A percentile compares a stretch with the other conserved stretches of the same genome.
Evolutionary conservation across 2,329 filamentous ascomycete species (phyloP).

Genomic region (Fusarium sp.): DNA sequence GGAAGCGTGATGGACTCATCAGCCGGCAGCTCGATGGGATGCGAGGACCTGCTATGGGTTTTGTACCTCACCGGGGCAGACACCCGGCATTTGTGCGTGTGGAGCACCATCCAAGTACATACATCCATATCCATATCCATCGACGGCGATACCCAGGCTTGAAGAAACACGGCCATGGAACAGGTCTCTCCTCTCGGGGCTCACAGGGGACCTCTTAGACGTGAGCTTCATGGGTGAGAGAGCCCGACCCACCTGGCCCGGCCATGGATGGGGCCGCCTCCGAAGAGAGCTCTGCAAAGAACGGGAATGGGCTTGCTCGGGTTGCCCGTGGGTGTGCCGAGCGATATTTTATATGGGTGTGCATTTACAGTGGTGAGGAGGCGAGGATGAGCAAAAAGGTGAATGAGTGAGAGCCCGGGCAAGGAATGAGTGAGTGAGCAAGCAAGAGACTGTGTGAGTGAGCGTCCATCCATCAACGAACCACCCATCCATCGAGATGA

Average conservation of each 20-base stretch:
- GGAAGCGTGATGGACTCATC: conserved; percentile 33
- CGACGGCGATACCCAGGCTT: conserved; percentile 37
- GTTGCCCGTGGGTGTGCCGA: conserved; percentile 27
- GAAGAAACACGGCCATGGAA: conserved; percentile 36
- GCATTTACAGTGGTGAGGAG: conserved; percentile 15
- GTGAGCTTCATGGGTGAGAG: conserved; percentile 32
- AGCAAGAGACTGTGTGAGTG: conserved; percentile 19
- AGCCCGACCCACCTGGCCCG: conserved; percentile 34
- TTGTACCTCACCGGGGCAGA: conserved; percentile 44
- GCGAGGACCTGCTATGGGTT: conserved; percentile 44
- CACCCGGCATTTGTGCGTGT: conserved; percentile 39
- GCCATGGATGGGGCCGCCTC: conserved; percentile 31
- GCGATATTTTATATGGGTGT: conserved; percentile 18
- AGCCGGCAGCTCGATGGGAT: conserved; percentile 26
- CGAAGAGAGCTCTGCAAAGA: conserved; percentile 5
- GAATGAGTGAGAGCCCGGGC: conserved; percentile 3
- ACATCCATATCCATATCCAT: conserved; percentile 4
- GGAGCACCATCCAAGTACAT: conserved; percentile 35
- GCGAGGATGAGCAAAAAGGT: conserved; percentile 15
- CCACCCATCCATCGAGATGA: conserved; percentile 3
- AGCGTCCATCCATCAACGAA: conserved; percentile 28
- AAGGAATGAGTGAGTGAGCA: conserved; percentile 9
- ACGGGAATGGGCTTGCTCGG: conserved; percentile 21
- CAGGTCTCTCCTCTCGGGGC: conserved; percentile 31
- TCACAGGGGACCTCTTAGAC: conserved; percentile 39